phyloP scores from a whole-genome alignment of 2,329 filamentous ascomycete genomes.

The Colletotrichum spinosum region DNA sequence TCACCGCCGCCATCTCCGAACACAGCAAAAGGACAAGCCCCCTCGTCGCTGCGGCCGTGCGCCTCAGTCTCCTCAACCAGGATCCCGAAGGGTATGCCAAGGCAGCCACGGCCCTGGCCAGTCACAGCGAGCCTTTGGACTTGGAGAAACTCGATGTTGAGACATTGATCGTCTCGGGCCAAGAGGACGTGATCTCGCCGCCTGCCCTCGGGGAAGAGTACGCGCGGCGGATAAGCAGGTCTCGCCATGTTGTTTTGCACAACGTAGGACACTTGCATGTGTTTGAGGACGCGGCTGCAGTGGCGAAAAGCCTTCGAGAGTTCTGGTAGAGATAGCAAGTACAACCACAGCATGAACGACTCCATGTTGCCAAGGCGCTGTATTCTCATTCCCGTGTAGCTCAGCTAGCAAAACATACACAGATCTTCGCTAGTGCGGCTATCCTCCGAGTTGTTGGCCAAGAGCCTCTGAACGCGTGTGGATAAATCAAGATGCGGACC shows the following conservation, averaged over 20 bases:
- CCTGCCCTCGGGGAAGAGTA: slow-evolving; percentile 49
- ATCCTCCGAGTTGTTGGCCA: no score
- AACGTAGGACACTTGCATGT: slow-evolving; percentile 62
- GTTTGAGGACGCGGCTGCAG: slow-evolving; percentile 57
- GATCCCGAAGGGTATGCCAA: slow-evolving; percentile 68
- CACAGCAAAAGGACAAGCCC: slow-evolving; percentile 51
- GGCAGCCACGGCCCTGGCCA: slow-evolving; percentile 60
- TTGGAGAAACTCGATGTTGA: slow-evolving; percentile 46
- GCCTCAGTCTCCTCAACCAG: slow-evolving; percentile 58
- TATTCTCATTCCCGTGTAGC: no score
- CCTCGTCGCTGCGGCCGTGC: slow-evolving; percentile 54
- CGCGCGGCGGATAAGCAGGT: slow-evolving; percentile 42
- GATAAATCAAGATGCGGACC: no score
- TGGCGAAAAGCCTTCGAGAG: slow-evolving; percentile 44
- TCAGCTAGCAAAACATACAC: no score
- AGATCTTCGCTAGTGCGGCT: no score
- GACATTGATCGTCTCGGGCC: slow-evolving; percentile 57
- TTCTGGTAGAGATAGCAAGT: slow-evolving; percentile 14
- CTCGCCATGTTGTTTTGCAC: slow-evolving; percentile 49
- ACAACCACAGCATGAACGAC: no score
- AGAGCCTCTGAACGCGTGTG: no score
- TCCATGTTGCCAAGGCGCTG: no score
- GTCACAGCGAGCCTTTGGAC: slow-evolving; percentile 47
- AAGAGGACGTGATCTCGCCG: slow-evolving; percentile 57
- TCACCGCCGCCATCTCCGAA: slow-evolving; percentile 49